phyloP scores from a whole-genome alignment of 352 stramenopile genomes.

The Phytopythium ostracodes region DNA sequence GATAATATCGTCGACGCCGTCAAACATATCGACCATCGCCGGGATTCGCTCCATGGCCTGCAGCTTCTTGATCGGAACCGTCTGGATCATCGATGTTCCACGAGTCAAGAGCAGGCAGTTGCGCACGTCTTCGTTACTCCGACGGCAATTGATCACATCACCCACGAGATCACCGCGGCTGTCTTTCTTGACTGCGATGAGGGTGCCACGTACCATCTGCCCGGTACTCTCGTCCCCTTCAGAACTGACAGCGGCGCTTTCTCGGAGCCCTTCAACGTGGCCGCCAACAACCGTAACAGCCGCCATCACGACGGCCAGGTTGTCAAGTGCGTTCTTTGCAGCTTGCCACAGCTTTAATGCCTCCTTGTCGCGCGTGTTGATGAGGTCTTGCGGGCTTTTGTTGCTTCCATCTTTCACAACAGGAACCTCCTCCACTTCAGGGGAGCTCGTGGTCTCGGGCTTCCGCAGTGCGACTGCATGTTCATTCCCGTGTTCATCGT shows the following conservation, averaged over 20 bases:
- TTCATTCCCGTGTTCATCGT: neutral
- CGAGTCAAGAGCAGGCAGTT: neutral
- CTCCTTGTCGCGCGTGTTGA: slow-evolving; percentile 55
- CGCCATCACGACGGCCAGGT: slow-evolving; percentile 48
- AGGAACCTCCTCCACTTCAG: slow-evolving; percentile 52
- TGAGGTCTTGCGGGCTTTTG: slow-evolving; percentile 11
- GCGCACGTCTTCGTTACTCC: slow-evolving; percentile 2
- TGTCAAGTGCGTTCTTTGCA: slow-evolving; percentile 66
- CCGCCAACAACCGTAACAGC: slow-evolving; percentile 72
- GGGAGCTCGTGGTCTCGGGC: slow-evolving; percentile 47
- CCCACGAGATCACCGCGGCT: slow-evolving; percentile 36
- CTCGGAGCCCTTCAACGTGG: slow-evolving; percentile 62
- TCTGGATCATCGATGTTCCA: slow-evolving; percentile 6
- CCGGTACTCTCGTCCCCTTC: slow-evolving; percentile 34
- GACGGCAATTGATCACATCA: slow-evolving; percentile 9
- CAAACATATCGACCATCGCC: slow-evolving; percentile 74
- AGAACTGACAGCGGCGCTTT: slow-evolving; percentile 56
- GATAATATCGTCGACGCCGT: slow-evolving; percentile 54
- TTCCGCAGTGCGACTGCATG: slow-evolving; percentile 32
- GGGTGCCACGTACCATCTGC: slow-evolving; percentile 15
- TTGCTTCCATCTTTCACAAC: slow-evolving; percentile 6
- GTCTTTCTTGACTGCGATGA: slow-evolving; percentile 38
- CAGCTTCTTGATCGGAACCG: slow-evolving; percentile 47
- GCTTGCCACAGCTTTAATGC: slow-evolving; percentile 68
- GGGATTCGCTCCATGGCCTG: slow-evolving; percentile 70